Base-by-base conservation (phyloP, 495 filamentous ascomycete species). In the Sabuloglossum arenarium region DNA sequence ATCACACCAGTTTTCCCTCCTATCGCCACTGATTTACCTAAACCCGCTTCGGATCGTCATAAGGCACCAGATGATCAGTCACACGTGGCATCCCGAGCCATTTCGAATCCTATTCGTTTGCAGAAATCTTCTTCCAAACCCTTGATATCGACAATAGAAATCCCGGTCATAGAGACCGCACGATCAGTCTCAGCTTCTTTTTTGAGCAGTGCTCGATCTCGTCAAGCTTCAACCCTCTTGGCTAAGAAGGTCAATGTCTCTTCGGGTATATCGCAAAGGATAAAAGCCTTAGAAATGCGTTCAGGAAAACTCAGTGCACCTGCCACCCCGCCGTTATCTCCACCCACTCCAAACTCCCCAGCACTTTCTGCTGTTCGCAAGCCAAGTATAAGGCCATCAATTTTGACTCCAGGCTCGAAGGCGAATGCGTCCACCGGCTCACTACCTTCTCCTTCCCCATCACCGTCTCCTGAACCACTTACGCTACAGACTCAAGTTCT, bases 231-330 rank as follows among this genome's bases (percentile, higher is more conserved):
- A 1, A 50, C 73, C 32, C 61, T 73, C 19, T 63, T 79, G 54
- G 76, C 80, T 1, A 88, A 85, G 70, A 87, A 83, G 65, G 74
- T 79, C 66, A 90, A 87, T 63, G 76, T 94, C 21, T 89, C 87
- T 1, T 85, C 83, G 27, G 86, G 86, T 39, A 94, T 95, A 61
- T 89, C 86, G 8, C 84, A 85, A 65, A 81, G 88, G 54, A 94
- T 95, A 63, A 86, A 91, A 63, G 86, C 87, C 14, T 72, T 95
- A 46, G 84, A 89, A 63, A 82, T 81, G 59, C 70, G 87, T n/a
- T 81, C 80, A 0, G 73, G 68, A 43, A 30, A 69, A 61, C 46
- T 42, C 43, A 61, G 59, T 25, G 53, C 61, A 4, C 59, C 67
- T 23, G 45, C 55, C 31, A 45, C 62, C 11, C 42, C 62, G 5